Base-by-base conservation (phyloP, 169 alveolate genomes). In the Perkinsus marinus region DNA sequence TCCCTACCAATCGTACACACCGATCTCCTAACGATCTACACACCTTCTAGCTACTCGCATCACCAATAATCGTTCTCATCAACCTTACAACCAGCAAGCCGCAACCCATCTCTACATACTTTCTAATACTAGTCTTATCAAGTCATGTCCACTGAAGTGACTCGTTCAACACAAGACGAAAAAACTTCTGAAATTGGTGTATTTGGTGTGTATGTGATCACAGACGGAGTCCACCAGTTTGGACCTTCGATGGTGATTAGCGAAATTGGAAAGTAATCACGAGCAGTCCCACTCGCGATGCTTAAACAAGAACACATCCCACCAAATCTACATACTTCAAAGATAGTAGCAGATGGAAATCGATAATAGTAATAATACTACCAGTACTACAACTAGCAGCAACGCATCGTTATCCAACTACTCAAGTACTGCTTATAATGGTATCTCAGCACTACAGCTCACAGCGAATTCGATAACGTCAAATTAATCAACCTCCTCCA, bases 401-500 rank as follows among this genome's bases (percentile, higher is more conserved):
- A 13, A 2, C 79, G 37, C 34, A 13, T 57, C 34, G 34, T 57
- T 57, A 13, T 57, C 79, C 79, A 19, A 57, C 79, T 19, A 57
- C 79, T 57, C 79, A 26, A 57, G 79, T 57, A 57, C 22, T 57
- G 79, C 79, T 57, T 57, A 19, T 57, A 19, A 57, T 19, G 22
- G 79, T 57, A 57, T 13, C 22, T 26, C 26, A 30, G 79, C 79
- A 57, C 79, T 57, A 57, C 79, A 57, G 22, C 79, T 2, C 34
- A 30, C 22, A 57, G 79, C 79, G 36, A 57, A 57, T 13, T 26
- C 79, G 79, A 57, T 26, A 30, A 57, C 22, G 34, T 19, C 22
- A 91, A 57, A 13, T 96, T 95, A 98, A 95, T 98, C 99, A 68
- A 98, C 99, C 92, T 98, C 99, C 92, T 98, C 99, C 99, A 98